Base-by-base conservation (phyloP, 179 eudicot species). In the Beta macrorhiza region DNA sequence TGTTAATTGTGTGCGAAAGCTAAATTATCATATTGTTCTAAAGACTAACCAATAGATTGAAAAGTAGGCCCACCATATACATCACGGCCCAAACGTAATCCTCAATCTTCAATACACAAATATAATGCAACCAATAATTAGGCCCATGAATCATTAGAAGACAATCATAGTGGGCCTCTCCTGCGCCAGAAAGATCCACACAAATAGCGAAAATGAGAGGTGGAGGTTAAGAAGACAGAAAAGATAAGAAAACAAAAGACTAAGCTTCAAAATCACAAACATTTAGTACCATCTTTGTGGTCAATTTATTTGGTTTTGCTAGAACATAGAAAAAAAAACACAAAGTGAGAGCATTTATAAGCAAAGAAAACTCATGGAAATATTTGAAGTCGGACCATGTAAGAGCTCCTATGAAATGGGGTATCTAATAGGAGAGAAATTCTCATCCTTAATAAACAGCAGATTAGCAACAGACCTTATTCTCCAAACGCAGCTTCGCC, bases 401-500 rank as follows among this genome's bases (percentile, higher is more conserved):
- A 86, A 90, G 78, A 84, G 81, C 83, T 85, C 87, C 13, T 87
- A 89, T 85, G 85, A 91, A 42, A 79, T 90, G 89, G 98, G 99
- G 32, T 91, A 86, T 86, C 77, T 74, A 15, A 91, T 92, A 42
- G 99, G 98, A 49, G 87, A 85, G 74, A 91, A 87, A 68, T 96
- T 96, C 85, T 89, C 93, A 74, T 76, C 82, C 16, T 83, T 81
- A 72, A 92, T 96, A 78, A 85, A 69, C 68, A 92, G 90, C 87
- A 94, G 99, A 80, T 68, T 94, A 45, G 87, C 89, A 80, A 82
- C 90, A 8, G 97, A 96, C 91, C 89, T 85, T 61, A 89, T 92
- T 76, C 89, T 94, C 25, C 91, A 87, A 73, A 76, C 83, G 70
- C 93, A 96, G 87, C 92, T 96, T 59, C 90, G 86, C 25, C 97